A percentile compares a stretch with the other conserved stretches of the same genome.
Evolutionary conservation across 176 grass and related monocot genomes (phyloP).

Genomic region (Alloteropsis semialata): DNA sequence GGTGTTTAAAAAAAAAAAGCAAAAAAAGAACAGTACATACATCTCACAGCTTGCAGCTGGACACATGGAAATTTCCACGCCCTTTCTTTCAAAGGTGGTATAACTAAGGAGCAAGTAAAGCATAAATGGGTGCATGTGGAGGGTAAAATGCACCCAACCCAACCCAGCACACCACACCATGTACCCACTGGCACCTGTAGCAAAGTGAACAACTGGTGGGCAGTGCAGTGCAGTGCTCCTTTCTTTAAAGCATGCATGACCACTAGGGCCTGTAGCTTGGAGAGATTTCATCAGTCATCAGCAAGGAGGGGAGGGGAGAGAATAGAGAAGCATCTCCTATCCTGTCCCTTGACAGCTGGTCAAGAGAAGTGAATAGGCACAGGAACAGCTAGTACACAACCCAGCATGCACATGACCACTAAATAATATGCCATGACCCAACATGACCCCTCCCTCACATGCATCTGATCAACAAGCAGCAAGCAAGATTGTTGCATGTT

Average conservation of each 20-base stretch:
- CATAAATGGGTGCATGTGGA: constrained; percentile 38
- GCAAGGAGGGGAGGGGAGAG: not conserved
- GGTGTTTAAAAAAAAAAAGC: too few species aligned
- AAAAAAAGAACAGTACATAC: not conserved
- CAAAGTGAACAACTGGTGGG: constrained; percentile 11
- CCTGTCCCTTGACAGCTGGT: not conserved
- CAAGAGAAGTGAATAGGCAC: not conserved
- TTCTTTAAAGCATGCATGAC: not conserved
- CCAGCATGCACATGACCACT: constrained; percentile 38
- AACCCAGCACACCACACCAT: not conserved
- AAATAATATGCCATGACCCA: constrained; percentile 31
- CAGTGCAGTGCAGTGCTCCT: not conserved
- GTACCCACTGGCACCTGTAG: constrained; percentile 5
- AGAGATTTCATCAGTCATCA: not conserved
- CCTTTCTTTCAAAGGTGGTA: not conserved
- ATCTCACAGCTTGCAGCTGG: not conserved
- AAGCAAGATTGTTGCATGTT: not conserved
- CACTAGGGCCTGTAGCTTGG: not conserved
- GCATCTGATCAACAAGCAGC: constrained; percentile 5
- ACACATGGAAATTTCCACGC: not conserved
- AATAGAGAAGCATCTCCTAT: not conserved
- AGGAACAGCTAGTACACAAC: constrained; percentile 12
- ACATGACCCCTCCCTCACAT: constrained; percentile 33
- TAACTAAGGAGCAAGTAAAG: constrained; percentile 32
- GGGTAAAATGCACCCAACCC: constrained; percentile 25